Evolutionary conservation across 805 yeast species (phyloP), one percentile per base, ranked within the genome.

Genomic region (Cyberlindnera maritima): DNA sequence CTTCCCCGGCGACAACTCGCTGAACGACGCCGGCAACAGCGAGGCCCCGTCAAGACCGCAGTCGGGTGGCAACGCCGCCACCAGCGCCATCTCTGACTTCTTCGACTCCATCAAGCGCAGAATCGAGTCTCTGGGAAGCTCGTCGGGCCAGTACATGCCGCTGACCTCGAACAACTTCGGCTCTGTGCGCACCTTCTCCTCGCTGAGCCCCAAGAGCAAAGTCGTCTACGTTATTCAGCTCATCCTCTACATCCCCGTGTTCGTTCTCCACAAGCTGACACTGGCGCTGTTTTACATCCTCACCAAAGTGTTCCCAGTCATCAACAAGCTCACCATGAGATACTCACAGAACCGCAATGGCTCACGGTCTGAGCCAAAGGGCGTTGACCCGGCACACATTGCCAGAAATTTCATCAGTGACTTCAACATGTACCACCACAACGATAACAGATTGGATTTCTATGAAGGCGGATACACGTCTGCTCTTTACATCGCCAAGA

Each of bases 401-500:
- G 85, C 80, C 1, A 69, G 74, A 43, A 67, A 72, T 48, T 80
- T 82, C 55, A 69, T 74, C 25, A 63, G 74, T 19, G 72, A 70
- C 19, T 72, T 83, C 42, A 83, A 80, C 57, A 83, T 79, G 52
- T 66, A 49, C 55, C 57, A 67, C 55, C 46, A 53, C 28, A 55
- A 49, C 41, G 60, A 55, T 20, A 48, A 49, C 38, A 42, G 44
- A 14, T 15, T 58, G 20, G 43, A 76, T 66, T 43, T 87, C 55
- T 75, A 78, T 47, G 81, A 80, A 56, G 90, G 90, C 14, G 84
- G 95, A 31, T 92, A 90, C 66, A 80, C 91, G 2, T 83, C 84
- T 47, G 91, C 96, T 2, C 67, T 91, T 44, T 81, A 77, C 57
- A 70, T 75, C 57, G 85, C 94, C 31, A 84, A 86, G 43, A 71